Evolutionary conservation across 1,139 yeast genomes (phyloP), one percentile per base, ranked within the genome.

Genomic region (Sugiyamaella novakii): DNA sequence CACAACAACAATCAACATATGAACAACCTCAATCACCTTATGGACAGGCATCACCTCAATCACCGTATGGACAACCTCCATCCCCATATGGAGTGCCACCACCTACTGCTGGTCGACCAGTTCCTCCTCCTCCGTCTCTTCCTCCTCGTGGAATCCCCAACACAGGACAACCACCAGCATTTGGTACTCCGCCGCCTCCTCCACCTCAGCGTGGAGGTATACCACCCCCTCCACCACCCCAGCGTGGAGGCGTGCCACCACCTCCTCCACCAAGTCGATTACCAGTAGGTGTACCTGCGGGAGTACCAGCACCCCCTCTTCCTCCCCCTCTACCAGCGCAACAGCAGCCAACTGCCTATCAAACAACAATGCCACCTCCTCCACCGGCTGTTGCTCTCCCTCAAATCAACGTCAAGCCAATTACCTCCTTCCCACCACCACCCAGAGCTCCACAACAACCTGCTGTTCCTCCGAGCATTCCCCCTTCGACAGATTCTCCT

Each of bases 11-110:
- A 18, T 66, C 70, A 17, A 14, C 18, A 10, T 31, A 31, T 14
- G 35, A 15, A 5, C 35, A 31, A 31, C 35, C 14, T 5, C 35
- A 31, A 5, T 74, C 39, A 7, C 39, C 40, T 12, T 28, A 48
- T 27, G 43, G 46, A 27, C 50, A 48, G 4, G 60, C 61, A 11
- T 57, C 66, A 8, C 58, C 66, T 4, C 74, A 76, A 12, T 73
- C 68, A 2, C 37, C 44, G 12, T 42, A 42, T 33, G 46, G 46
- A 14, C 39, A 31, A 11, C 69, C 73, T n/a, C 63, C 68, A 39
- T 64, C 72, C 22, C 68, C 67, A 46, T 65, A 62, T 19, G 66
- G 56, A 3, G 66, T 64, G 4, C 61, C 61, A 64, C 64, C 65
- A 4, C 60, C 54, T 41, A 60, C 58, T 46, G 66, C 64, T 14